Base-by-base conservation (phyloP, 1,284 basidiomycete genomes). In the Pseudozyma tsukubaensis region DNA sequence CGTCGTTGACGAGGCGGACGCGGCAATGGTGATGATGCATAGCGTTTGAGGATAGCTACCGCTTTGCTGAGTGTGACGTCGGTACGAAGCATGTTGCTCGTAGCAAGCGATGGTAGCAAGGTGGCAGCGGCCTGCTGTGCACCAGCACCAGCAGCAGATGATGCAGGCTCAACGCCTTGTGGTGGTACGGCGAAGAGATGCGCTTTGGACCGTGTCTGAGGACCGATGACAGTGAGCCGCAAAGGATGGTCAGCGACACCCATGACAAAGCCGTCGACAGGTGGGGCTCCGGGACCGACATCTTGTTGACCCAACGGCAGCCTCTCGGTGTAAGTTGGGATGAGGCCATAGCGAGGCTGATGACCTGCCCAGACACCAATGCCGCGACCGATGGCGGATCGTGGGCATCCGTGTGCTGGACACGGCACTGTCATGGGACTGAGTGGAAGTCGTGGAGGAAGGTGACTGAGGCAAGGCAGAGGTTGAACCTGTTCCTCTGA, bases 51-150 rank as follows among this genome's bases (percentile, higher is more conserved):
- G 35, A 73, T 63, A 49, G 69, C 71, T 12, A 79, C 66, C 3
- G 74, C 78, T 59, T 81, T 81, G 53, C 70, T 62, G 50, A 79
- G 75, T 12, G 78, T 79, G n/a, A 81, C 79, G 50, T 81, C 79
- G 45, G 72, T 50, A 34, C 79, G 77, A 16, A 81, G 68, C 32
- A 72, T 49, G 40, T 71, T 73, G 51, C 63, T 59, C 44, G 54
- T 71, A 4, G 72, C 63, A 12, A 75, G 39, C 8, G 72, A 75
- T 9, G 67, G 75, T 40, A 73, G 60, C 51, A 71, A 51, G 11
- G 57, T 70, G 18, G 61, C 65, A 7, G 63, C 55, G 8, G 42
- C n/a, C 34, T 56, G 57, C 2, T 59, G 59, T 7, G 35, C 37
- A 24, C 43, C 48, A 11, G 35, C 32, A 24, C 43, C 51, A 6